Conservation (phyloP, 768 basidiomycete species). For the Naganishia friedmannii region DNA sequence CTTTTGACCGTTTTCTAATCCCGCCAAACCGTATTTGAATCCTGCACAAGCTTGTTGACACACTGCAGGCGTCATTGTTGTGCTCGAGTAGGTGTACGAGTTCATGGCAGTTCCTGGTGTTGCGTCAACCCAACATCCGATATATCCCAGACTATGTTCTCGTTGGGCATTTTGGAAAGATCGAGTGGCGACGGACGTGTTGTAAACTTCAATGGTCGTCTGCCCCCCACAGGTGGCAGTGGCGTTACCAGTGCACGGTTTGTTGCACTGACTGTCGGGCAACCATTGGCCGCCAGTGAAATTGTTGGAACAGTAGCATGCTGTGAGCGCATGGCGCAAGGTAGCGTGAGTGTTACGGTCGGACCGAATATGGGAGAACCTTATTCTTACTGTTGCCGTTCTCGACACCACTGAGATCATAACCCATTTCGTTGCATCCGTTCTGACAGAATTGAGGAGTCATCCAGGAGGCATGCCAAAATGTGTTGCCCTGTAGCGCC, state of each 20-base stretch:
- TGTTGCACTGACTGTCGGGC: conserved; percentile 36
- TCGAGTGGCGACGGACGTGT: conserved; percentile 18
- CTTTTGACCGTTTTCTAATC: conserved; percentile 19
- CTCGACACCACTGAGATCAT: conserved; percentile 24
- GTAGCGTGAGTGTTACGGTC: too few relatives aligned
- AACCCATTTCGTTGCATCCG: conserved; percentile 35
- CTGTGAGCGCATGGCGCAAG: conserved; percentile 29
- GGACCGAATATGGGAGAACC: neutral
- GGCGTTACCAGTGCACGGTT: conserved; percentile 38
- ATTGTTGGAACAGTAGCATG: conserved; percentile 24
- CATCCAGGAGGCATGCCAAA: conserved; percentile 24
- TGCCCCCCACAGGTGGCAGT: conserved; percentile 35
- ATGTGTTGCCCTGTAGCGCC: conserved; percentile 9
- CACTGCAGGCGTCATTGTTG: conserved; percentile 30
- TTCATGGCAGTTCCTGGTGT: conserved; percentile 29
- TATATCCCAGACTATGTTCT: conserved; percentile 7
- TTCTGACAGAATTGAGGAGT: conserved; percentile 35
- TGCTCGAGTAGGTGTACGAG: conserved; percentile 30
- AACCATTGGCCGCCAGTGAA: conserved; percentile 28
- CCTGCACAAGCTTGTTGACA: conserved; percentile 35
- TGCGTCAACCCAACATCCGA: conserved; percentile 35
- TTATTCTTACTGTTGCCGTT: conserved; percentile 7
- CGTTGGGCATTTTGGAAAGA: neutral
- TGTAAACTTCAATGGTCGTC: conserved; percentile 35
- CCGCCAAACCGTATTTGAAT: conserved; percentile 33